Evolutionary conservation across 768 basidiomycete genomes (phyloP).

Genomic region (Phanerochaete sordida): DNA sequence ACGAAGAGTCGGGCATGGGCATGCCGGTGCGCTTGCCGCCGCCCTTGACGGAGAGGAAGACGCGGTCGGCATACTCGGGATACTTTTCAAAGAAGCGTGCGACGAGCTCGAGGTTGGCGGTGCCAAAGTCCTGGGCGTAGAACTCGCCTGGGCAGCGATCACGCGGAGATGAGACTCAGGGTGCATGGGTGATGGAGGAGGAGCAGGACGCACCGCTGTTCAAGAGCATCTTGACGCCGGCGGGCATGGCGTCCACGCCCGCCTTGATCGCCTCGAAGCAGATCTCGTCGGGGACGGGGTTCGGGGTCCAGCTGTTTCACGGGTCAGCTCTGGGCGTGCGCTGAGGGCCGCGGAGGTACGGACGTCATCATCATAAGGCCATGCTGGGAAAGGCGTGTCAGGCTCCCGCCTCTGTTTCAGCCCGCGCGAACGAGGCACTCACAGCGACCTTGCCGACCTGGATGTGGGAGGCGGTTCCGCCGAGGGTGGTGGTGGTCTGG

Average conservation of each 20-base stretch:
- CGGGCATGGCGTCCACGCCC: slow-evolving; percentile 38
- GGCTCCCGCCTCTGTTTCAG: neutral
- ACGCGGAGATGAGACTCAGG: slow-evolving; percentile 49
- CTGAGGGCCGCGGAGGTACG: slow-evolving; percentile 9
- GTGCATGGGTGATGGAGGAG: slow-evolving; percentile 33
- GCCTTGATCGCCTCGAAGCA: slow-evolving; percentile 61
- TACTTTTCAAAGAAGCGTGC: slow-evolving; percentile 46
- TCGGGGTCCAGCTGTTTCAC: slow-evolving; percentile 35
- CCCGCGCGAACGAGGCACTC: slow-evolving; percentile 22
- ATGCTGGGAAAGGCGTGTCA: slow-evolving; percentile 24
- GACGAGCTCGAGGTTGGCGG: slow-evolving; percentile 47
- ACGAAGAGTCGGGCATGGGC: neutral
- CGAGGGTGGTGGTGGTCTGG: slow-evolving; percentile 29
- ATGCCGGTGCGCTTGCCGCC: neutral
- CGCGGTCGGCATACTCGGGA: slow-evolving; percentile 40
- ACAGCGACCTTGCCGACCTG: slow-evolving; percentile 39
- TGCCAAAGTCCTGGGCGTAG: slow-evolving; percentile 42
- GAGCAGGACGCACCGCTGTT: slow-evolving; percentile 37
- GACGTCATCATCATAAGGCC: slow-evolving; percentile 61
- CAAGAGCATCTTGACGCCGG: slow-evolving; percentile 44
- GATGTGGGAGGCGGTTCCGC: slow-evolving; percentile 34
- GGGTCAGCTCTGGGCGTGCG: neutral
- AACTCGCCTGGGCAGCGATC: slow-evolving; percentile 44
- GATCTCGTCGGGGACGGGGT: slow-evolving; percentile 49
- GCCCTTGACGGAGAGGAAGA: slow-evolving; percentile 48